A percentile compares a stretch with the other conserved stretches of the same genome.
Evolutionary conservation across 2,329 filamentous ascomycete species (phyloP).

Genomic region (Trichoderma aggressivum): DNA sequence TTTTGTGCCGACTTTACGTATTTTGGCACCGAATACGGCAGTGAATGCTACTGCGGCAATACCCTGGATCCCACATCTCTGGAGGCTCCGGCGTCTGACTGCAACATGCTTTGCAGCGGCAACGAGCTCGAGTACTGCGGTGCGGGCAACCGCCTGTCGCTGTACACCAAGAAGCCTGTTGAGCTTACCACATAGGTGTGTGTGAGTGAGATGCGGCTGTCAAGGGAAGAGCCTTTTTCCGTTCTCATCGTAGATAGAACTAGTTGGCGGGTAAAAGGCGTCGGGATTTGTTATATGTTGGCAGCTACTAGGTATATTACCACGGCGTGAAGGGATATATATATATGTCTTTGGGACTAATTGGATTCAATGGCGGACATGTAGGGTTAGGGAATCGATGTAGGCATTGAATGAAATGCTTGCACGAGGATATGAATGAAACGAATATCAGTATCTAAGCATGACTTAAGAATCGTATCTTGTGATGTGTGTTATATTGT

Average conservation of each 20-base stretch:
- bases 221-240: background rate
- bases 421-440: background rate
- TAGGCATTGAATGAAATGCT: background rate
- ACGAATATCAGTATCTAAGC: background rate
- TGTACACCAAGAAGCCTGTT: constrained; percentile 30
- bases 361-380: background rate
- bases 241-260: background rate
- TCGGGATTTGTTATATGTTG: background rate
- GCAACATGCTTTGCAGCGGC: constrained; percentile 41
- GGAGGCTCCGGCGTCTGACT: constrained; percentile 33
- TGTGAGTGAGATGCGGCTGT: background rate
- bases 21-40: constrained; percentile 40
- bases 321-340: background rate
- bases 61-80: constrained; percentile 29
- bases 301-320: background rate
- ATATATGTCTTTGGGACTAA: background rate
- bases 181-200: background rate
- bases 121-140: constrained; percentile 39
- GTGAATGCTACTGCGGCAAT: constrained; percentile 38
- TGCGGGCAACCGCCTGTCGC: constrained; percentile 36
- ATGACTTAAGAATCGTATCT: background rate
- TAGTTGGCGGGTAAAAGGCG: background rate
- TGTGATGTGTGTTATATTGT: background rate
- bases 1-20: constrained; percentile 32
- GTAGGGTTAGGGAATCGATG: background rate